phyloP scores from a whole-genome alignment of 139 green algal genomes.

The Limnomonas spitsbergensis region DNA sequence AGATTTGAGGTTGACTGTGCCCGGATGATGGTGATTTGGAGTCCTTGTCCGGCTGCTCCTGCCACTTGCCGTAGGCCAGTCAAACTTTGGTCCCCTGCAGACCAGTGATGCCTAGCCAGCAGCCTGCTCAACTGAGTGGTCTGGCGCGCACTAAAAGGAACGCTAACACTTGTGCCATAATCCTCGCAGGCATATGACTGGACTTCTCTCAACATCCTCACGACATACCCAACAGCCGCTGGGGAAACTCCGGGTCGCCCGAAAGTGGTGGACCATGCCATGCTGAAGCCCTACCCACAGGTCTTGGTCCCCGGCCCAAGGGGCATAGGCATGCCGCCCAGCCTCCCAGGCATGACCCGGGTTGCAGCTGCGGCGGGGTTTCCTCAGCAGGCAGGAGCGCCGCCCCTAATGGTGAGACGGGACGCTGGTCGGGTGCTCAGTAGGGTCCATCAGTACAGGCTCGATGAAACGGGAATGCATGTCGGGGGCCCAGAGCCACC shows the following conservation, averaged over 20 bases:
- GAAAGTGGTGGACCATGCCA: neutral
- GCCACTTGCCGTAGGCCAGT: neutral
- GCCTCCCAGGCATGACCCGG: neutral
- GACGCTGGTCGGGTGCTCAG: neutral
- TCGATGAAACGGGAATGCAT: no score
- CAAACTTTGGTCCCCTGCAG: neutral
- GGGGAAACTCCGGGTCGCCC: neutral
- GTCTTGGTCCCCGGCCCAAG: neutral
- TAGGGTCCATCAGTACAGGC: neutral
- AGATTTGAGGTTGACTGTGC: no score
- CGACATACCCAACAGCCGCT: neutral
- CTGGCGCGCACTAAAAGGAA: neutral
- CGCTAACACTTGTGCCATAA: neutral
- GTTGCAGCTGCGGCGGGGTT: neutral
- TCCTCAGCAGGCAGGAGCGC: neutral
- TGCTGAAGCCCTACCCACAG: conserved; percentile 8
- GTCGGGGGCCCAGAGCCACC: no score
- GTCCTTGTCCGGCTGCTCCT: neutral
- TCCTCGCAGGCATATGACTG: neutral
- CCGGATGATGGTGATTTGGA: neutral
- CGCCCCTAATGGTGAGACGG: neutral
- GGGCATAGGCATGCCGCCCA: neutral
- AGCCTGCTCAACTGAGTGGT: neutral
- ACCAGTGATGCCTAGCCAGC: neutral
- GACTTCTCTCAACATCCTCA: neutral